Conservation (phyloP, 2,329 filamentous ascomycete species). For the Calonectria hongkongensis region DNA sequence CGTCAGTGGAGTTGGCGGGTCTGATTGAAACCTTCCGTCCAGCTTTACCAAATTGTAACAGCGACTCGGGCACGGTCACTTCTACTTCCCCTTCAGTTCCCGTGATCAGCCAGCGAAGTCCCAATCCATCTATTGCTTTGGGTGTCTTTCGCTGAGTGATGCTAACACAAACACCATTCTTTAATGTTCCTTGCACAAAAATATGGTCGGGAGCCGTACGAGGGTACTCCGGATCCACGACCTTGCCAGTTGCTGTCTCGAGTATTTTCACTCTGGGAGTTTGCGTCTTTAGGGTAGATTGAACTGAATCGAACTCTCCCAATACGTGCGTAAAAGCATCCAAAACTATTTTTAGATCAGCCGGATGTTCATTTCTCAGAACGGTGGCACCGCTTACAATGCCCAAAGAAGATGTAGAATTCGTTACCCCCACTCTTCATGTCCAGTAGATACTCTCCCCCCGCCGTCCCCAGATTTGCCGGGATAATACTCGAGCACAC, state of each 20-base stretch:
- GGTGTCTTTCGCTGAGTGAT: slow-evolving; percentile 31
- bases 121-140: slow-evolving; percentile 30
- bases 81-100: slow-evolving; percentile 41
- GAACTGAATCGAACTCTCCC: slow-evolving; percentile 32
- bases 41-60: slow-evolving; percentile 15
- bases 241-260: background rate
- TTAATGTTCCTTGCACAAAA: slow-evolving; percentile 35
- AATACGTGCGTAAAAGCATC: slow-evolving; percentile 35
- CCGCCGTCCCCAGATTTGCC: background rate
- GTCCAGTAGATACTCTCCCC: slow-evolving; percentile 30
- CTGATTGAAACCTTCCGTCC: slow-evolving; percentile 6
- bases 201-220: slow-evolving; percentile 33
- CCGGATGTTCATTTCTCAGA: too few relatives aligned
- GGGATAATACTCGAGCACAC: slow-evolving; percentile 29
- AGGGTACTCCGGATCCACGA: slow-evolving; percentile 12
- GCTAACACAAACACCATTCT: slow-evolving; percentile 30
- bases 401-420: slow-evolving; percentile 39
- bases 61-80: slow-evolving; percentile 10
- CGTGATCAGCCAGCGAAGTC: slow-evolving; percentile 39
- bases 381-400: slow-evolving; percentile 26
- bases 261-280: background rate
- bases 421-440: slow-evolving; percentile 38
- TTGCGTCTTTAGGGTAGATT: slow-evolving; percentile 35
- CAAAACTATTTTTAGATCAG: slow-evolving; percentile 24
- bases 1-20: background rate